Evolutionary conservation across 345 rosid genomes (phyloP), one percentile per base, ranked within the genome.

Genomic region (Balakata baccata): DNA sequence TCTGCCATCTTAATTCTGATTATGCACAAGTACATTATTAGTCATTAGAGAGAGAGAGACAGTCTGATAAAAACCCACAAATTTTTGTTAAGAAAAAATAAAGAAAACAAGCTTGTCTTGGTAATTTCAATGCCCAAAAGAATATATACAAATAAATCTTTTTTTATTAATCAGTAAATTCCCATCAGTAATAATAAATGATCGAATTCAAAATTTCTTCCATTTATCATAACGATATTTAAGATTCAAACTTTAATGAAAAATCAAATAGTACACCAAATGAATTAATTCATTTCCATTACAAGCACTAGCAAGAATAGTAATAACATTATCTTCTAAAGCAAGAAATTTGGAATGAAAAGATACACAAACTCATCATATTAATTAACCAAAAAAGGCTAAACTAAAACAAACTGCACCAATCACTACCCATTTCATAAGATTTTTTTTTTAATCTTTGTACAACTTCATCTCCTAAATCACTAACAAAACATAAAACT

Each of bases 401-500:
- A 60, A 10, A 11, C 10, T 6, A n/a, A 72, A 65, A 14, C 29
- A 72, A 72, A 66, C 74, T 78, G 76, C 11, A 64, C 76, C 2
- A 29, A 29, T 29, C 34, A 29, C 34, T 79, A 84, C 69, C 63
- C 75, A 79, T 79, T 75, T 78, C 81, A 77, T 80, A 71, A 69
- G 10, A 72, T 29, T 71, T 80, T 70, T 80, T 70, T 61, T 65
- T 16, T 74, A 64, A 70, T 67, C 71, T 86, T 81, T 86, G 81
- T 86, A 84, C 87, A 84, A 52, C 77, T 75, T 71, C 68, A 62
- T 50, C 77, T 71, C 70, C 69, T 68, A 81, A 63, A 66, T 12
- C 58, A 73, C 61, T 43, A 57, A 37, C 41, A 76, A 75, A 58
- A 68, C 72, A 59, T 41, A 29, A 37, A 81, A 75, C 41, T 52